Evolutionary conservation across 2,329 filamentous ascomycete genomes (phyloP).

Genomic region (Pseudocercospora macadamiae): DNA sequence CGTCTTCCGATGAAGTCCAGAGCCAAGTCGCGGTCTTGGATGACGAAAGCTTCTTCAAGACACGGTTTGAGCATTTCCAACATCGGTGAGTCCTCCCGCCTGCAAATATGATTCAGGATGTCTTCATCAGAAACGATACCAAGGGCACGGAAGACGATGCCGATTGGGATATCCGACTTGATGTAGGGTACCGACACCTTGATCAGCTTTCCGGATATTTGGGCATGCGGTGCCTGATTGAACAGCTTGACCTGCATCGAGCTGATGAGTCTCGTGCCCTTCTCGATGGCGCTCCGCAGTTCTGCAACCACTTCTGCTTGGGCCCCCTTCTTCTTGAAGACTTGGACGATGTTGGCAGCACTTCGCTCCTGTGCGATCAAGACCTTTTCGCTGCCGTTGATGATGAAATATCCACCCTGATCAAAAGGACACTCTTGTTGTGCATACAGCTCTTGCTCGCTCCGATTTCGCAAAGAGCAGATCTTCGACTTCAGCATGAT

Average conservation of each 20-base stretch:
- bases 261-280: conserved; percentile 91
- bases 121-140: conserved; percentile 97
- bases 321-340: conserved; percentile 98
- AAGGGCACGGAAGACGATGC: conserved; percentile 91
- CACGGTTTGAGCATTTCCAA: conserved; percentile 96
- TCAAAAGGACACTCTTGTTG: conserved; percentile 98
- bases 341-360: conserved; percentile 97
- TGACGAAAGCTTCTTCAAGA: conserved; percentile 94
- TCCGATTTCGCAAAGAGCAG: conserved; percentile 82
- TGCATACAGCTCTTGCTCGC: conserved; percentile 82
- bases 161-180: conserved; percentile 90
- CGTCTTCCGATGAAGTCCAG: conserved; percentile 95
- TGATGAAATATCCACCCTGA: conserved; percentile 97
- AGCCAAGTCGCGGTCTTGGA: conserved; percentile 92
- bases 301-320: conserved; percentile 92
- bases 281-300: conserved; percentile 94
- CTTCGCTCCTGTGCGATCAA: conserved; percentile 96
- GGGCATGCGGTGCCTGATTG: conserved; percentile 50
- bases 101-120: conserved; percentile 96
- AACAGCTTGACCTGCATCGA: conserved; percentile 89
- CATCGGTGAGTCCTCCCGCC: conserved; percentile 94
- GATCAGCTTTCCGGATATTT: conserved; percentile 85
- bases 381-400: conserved; percentile 98
- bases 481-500: conserved; percentile 98
- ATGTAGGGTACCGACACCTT: conserved; percentile 91